Conservation (phyloP, 1,284 basidiomycete genomes). For the Kwoniella shivajii region DNA sequence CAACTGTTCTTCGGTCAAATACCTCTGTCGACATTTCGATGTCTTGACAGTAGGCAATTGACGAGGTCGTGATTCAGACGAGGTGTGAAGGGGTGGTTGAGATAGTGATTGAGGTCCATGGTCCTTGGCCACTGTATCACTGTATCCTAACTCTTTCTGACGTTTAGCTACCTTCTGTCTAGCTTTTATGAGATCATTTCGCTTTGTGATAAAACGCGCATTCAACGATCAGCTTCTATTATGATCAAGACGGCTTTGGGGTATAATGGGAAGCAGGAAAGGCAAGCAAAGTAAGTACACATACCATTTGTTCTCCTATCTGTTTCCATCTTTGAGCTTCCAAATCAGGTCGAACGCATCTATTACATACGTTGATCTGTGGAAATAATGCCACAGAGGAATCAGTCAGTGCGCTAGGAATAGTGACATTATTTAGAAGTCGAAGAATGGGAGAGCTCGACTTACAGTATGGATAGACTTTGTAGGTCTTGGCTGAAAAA, state of each 20-base stretch:
- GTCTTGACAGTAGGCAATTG: too few species aligned
- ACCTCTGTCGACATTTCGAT: not conserved
- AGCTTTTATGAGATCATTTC: not conserved
- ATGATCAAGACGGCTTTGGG: too few species aligned
- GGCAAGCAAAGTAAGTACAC: not conserved
- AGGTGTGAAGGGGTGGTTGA: not conserved
- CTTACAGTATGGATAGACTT: conserved; percentile 1
- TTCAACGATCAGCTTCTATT: too few species aligned
- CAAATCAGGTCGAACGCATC: conserved; percentile 2
- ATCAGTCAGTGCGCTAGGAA: too few species aligned
- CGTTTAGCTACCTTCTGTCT: not conserved
- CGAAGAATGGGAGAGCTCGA: too few species aligned
- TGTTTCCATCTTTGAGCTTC: not conserved
- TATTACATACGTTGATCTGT: conserved; percentile 5
- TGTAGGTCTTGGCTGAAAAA: not conserved
- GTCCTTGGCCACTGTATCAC: too few species aligned
- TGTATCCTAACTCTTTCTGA: not conserved
- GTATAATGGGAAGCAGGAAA: too few species aligned
- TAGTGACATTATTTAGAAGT: too few species aligned
- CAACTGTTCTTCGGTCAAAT: not conserved
- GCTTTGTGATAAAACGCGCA: not conserved
- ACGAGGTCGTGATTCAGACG: not conserved
- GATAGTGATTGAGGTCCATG: not conserved
- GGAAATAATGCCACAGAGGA: not conserved
- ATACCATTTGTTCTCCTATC: conserved; percentile 3